These are phyloP conservation scores for Botrytis galanthina DNA, from an alignment of 2,329 filamentous ascomycete species.

Conservation along the genomic window DNA sequence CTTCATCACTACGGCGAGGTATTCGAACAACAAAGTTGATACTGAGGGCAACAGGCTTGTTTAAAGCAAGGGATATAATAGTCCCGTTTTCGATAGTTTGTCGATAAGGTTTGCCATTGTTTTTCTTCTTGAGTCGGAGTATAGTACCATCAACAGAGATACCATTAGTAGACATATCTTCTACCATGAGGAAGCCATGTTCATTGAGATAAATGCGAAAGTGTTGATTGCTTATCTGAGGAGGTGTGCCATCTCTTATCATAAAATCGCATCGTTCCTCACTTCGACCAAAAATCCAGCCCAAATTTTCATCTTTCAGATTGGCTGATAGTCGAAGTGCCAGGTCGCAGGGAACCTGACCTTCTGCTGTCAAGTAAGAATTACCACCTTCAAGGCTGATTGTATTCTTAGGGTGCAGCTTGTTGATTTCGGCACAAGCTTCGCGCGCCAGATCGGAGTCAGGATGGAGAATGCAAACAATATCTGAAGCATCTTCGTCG, in stretches of 20 bases:
- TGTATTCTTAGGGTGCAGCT: conserved; percentile 56
- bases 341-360: conserved; percentile 53
- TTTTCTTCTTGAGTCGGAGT: conserved; percentile 53
- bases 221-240: conserved; percentile 87
- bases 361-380: conserved; percentile 28
- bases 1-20: conserved; percentile 67
- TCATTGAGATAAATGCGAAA: conserved; percentile 90
- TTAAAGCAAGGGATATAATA: conserved; percentile 37
- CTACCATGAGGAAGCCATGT: conserved; percentile 84
- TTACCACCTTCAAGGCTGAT: conserved; percentile 50
- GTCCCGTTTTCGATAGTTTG: conserved; percentile 38
- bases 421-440: conserved; percentile 56
- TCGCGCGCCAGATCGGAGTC: conserved; percentile 68
- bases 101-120: conserved; percentile 42
- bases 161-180: conserved; percentile 94
- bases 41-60: conserved; percentile 55
- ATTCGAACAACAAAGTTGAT: conserved; percentile 78
- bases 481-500: conserved; percentile 80
- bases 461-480: conserved; percentile 85
- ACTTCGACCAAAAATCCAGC: conserved; percentile 88
- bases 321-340: conserved; percentile 75
- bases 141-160: conserved; percentile 77
- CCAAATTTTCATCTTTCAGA: conserved; percentile 64
- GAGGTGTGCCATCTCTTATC: conserved; percentile 63
- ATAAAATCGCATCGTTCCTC: conserved; percentile 66